Conservation (phyloP, 2,329 filamentous ascomycete genomes). For the Chalara sp. region DNA sequence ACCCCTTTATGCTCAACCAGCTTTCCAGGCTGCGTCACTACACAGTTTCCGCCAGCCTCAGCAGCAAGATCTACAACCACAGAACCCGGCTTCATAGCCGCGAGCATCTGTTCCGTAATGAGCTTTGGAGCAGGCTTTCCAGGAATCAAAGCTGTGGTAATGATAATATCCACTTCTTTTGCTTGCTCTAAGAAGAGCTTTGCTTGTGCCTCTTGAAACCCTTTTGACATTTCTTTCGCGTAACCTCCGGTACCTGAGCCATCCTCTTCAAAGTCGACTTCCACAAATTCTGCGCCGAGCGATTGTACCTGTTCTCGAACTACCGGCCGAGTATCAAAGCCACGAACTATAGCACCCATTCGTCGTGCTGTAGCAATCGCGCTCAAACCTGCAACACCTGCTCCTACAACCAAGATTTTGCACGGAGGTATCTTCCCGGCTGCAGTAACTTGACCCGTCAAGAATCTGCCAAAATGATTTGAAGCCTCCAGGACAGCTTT, state of each 20-base stretch:
- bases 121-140: conserved; percentile 77
- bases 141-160: conserved; percentile 88
- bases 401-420: conserved; percentile 85
- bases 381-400: conserved; percentile 81
- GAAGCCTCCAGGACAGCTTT: conserved; percentile 87
- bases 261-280: conserved; percentile 79
- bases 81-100: conserved; percentile 76
- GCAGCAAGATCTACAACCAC: conserved; percentile 84
- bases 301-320: conserved; percentile 87
- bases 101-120: conserved; percentile 63
- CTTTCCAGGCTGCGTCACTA: conserved; percentile 69
- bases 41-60: conserved; percentile 83
- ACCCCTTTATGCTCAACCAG: conserved; percentile 67
- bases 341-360: conserved; percentile 82
- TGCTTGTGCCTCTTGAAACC: conserved; percentile 91
- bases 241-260: conserved; percentile 81
- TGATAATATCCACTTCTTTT: conserved; percentile 83
- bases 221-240: conserved; percentile 89
- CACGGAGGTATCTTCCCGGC: conserved; percentile 84
- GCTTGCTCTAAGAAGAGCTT: conserved; percentile 85
- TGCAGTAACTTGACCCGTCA: conserved; percentile 85
- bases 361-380: conserved; percentile 79
- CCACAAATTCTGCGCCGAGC: conserved; percentile 81
- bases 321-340: conserved; percentile 86
- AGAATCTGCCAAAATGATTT: conserved; percentile 80